Base-by-base conservation (phyloP, 2,329 filamentous ascomycete species). In the Hypoxylon sp. region DNA sequence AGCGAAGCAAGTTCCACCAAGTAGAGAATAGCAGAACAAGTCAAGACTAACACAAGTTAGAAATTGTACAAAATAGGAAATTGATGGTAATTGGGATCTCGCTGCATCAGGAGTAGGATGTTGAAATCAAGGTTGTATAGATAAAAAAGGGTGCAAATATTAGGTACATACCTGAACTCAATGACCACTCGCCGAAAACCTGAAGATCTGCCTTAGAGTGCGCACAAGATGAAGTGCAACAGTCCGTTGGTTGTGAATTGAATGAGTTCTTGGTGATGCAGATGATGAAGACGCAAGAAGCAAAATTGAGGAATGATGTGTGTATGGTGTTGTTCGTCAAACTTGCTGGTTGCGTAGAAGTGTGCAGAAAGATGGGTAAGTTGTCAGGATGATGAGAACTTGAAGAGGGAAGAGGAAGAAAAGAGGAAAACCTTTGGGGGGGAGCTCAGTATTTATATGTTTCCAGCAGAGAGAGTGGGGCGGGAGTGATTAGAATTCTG, bases 401-500 rank as follows among this genome's bases (percentile, higher is more conserved):
- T 14, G 35, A 42, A 14, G 11, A 39, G 6, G 14, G 29, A 11
- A 42, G n/a, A 51, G 11, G 14, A 10, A 26, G 14, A 26, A 35
- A 51, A 17, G 48, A 22, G 26, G 13, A 31, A 51, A 35, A 35
- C 19, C 2, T 35, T 11, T 8, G 29, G 29, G n/a, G 48, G 29
- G 48, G 3, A 22, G 26, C 10, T 14, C 39, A 17, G 13, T 11
- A 10, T 31, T 51, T 51, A 51, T 51, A 51, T 14, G 10, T 35
- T 31, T 46, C 42, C 24, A 13, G 14, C 31, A 26, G 14, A n/a
- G 22, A 4, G 29, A 29, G 5, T n/a, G 39, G 39, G 39, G 3
- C 39, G 2, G 54, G 42, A 47, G 26, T 57, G 54, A 47, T 47
- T 47, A 35, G 42, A 39, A 39, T 39, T 19, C 33, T 17, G 5